phyloP scores from a whole-genome alignment of 2,329 filamentous ascomycete genomes.

The Neurospora sp. region DNA sequence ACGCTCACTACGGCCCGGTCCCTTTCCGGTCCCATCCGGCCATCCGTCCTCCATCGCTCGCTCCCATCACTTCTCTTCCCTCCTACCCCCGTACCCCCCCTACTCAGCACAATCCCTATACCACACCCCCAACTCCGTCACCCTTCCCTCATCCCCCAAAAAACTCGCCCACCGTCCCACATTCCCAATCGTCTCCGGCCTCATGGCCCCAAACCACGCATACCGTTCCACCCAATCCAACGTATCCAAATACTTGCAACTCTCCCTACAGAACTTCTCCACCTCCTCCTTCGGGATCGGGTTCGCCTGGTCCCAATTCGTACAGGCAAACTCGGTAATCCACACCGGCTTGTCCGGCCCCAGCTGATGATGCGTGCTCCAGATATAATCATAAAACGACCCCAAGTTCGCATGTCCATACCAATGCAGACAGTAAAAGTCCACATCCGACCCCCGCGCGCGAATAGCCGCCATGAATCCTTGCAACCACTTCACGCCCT shows the following conservation, averaged over 20 bases:
- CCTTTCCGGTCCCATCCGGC: not conserved
- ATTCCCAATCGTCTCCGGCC: conserved; percentile 10
- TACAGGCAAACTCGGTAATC: conserved; percentile 18
- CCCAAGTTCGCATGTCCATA: conserved; percentile 13
- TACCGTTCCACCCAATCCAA: conserved; percentile 19
- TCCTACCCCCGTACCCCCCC: not conserved
- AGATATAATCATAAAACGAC: conserved; percentile 17
- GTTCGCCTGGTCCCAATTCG: conserved; percentile 14
- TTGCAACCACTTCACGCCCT: conserved; percentile 14
- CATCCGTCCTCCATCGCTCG: not conserved
- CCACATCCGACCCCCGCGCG: conserved; percentile 11
- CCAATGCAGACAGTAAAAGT: conserved; percentile 19
- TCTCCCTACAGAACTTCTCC: conserved; percentile 15
- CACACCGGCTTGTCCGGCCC: conserved; percentile 14
- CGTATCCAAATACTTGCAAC: conserved; percentile 15
- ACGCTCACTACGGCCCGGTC: not conserved
- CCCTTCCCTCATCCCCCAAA: conserved; percentile 11
- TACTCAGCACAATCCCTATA: conserved; percentile 11
- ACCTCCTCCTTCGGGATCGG: conserved; percentile 13
- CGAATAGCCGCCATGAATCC: conserved; percentile 12
- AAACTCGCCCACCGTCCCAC: conserved; percentile 16
- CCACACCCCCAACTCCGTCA: conserved; percentile 13
- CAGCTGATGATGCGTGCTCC: conserved; percentile 15
- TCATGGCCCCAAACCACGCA: conserved; percentile 18
- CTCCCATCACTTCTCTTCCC: not conserved